Percentiles rank a stretch among this genome's conserved stretches.
Evolutionary conservation across 192 early-diverging fungal genomes (phyloP).

Genomic region (Backusella sp.): DNA sequence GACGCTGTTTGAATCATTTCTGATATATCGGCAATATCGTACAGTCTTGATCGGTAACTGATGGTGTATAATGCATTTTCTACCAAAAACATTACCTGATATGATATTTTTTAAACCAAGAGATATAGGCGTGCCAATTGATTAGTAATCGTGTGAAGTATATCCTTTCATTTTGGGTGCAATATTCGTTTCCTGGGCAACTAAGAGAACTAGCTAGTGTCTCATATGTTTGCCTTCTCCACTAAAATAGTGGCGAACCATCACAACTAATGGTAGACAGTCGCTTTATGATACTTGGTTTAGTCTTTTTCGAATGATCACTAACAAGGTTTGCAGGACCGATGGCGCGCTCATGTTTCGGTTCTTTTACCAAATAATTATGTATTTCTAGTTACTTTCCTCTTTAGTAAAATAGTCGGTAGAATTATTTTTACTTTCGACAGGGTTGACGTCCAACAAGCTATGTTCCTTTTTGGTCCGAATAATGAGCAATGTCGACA

Average conservation of each 20-base stretch:
- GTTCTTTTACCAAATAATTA: conserved; percentile 34
- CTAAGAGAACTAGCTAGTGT: conserved; percentile 88
- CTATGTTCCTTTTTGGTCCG: too few relatives aligned
- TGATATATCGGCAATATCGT: conserved; percentile 91
- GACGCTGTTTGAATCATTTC: conserved; percentile 99
- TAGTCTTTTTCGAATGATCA: conserved; percentile 79
- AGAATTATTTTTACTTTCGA: neutral
- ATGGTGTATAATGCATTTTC: conserved; percentile 27
- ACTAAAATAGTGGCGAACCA: conserved; percentile 87
- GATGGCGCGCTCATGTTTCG: conserved; percentile 47
- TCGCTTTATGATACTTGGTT: conserved; percentile 76
- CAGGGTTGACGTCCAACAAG: neutral
- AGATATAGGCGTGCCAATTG: conserved; percentile 63
- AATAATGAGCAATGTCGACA: neutral
- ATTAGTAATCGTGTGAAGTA: conserved; percentile 44
- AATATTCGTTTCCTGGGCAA: conserved; percentile 80
- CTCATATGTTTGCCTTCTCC: conserved; percentile 89
- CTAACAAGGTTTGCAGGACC: conserved; percentile 79
- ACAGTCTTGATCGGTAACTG: conserved; percentile 26
- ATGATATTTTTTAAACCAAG: conserved; percentile 36
- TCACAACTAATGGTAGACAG: too few relatives aligned
- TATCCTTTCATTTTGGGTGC: conserved; percentile 52
- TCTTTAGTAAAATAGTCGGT: conserved; percentile 21
- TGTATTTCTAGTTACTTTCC: conserved; percentile 49
- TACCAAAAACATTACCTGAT: neutral